A percentile compares a stretch with the other conserved stretches of the same genome.
phyloP scores from a whole-genome alignment of 176 grass and related monocot genomes.

The Typha latifolia region DNA sequence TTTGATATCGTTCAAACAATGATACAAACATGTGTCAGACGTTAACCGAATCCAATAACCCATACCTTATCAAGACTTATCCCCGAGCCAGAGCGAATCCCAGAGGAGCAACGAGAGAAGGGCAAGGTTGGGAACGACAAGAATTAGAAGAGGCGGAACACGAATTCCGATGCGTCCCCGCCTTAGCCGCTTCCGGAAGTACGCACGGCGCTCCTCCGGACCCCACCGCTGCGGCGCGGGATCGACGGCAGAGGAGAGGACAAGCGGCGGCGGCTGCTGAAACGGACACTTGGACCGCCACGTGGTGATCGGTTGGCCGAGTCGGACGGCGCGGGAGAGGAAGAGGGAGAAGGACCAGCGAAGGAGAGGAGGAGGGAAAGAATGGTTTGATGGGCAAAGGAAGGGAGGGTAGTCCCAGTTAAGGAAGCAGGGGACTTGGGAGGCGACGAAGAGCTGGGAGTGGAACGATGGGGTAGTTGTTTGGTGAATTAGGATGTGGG shows the following conservation, averaged over 20 bases:
- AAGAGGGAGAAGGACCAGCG: constrained; percentile 53
- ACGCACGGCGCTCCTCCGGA: constrained; percentile 31
- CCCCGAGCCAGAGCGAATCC: constrained; percentile 1
- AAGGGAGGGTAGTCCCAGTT: constrained; percentile 34
- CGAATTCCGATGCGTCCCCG: constrained; percentile 1
- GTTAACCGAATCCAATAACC: too few relatives aligned
- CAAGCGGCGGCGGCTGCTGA: constrained; percentile 54
- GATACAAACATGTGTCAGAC: too few relatives aligned
- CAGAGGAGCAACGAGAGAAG: constrained; percentile 12
- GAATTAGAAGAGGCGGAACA: background rate
- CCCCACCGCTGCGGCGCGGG: constrained; percentile 33
- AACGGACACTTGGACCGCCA: constrained; percentile 80
- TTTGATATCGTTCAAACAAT: too few relatives aligned
- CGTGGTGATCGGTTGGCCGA: constrained; percentile 45
- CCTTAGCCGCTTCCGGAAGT: constrained; percentile 23
- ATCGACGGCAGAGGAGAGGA: constrained; percentile 42
- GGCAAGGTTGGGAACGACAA: constrained; percentile 7
- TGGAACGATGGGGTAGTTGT: constrained; percentile 62
- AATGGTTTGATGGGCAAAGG: constrained; percentile 37
- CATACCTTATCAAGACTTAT: too few relatives aligned
- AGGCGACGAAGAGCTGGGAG: constrained; percentile 69
- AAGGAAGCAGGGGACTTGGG: constrained; percentile 44
- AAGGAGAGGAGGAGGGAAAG: constrained; percentile 16
- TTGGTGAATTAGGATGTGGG: constrained; percentile 49
- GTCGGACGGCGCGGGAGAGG: constrained; percentile 39